Conservation (phyloP, 2,329 filamentous ascomycete species). For the Sordariomycetes sp. region DNA sequence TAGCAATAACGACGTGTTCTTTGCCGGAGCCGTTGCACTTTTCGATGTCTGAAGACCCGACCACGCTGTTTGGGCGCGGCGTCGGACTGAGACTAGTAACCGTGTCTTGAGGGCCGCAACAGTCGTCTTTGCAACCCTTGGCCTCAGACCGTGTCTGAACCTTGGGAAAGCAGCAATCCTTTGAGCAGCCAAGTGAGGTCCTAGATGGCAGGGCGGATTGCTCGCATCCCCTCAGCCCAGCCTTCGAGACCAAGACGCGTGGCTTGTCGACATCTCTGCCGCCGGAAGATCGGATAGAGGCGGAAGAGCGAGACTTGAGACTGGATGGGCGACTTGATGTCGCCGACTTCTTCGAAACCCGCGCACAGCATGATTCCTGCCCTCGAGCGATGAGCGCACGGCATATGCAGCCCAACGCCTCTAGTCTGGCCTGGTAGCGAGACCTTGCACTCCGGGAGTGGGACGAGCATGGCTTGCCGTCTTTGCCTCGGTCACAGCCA, state of each 20-base stretch:
- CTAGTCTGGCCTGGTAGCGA: constrained; percentile 31
- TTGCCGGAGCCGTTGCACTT: constrained; percentile 14
- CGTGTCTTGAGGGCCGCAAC: neutral
- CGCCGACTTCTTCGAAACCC: neutral
- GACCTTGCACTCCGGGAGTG: constrained; percentile 24
- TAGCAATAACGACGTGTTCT: constrained; percentile 4
- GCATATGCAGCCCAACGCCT: constrained; percentile 44
- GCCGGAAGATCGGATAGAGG: too few relatives aligned
- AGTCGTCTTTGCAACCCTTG: constrained; percentile 1
- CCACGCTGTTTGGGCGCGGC: too few relatives aligned
- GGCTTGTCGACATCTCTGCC: neutral
- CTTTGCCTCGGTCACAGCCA: constrained; percentile 7
- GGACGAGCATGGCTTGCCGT: constrained; percentile 23
- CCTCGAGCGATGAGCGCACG: constrained; percentile 40
- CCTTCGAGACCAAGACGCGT: too few relatives aligned
- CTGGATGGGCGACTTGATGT: neutral
- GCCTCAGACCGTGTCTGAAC: neutral
- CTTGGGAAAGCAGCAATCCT: neutral
- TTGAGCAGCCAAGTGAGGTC: too few relatives aligned
- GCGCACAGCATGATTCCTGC: constrained; percentile 38
- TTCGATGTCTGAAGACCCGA: neutral
- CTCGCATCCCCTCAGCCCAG: too few relatives aligned
- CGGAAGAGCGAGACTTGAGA: constrained; percentile 14
- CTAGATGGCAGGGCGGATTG: too few relatives aligned
- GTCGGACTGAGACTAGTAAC: too few relatives aligned